Evolutionary conservation across 2,329 filamentous ascomycete genomes (phyloP).

Genomic region (Fonsecaea erecta): DNA sequence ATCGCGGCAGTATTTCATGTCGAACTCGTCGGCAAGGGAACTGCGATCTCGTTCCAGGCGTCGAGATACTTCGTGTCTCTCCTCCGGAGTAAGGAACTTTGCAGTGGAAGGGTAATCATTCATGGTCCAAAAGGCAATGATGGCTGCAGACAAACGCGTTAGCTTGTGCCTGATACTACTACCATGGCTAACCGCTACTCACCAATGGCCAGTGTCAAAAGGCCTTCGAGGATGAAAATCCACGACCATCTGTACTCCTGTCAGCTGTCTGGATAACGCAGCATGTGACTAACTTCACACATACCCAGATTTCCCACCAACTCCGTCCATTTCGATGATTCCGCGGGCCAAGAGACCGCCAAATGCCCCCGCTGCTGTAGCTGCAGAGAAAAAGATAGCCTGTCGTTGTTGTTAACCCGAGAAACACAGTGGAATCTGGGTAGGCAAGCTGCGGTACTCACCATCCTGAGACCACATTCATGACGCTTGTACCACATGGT

Average conservation of each 20-base stretch:
- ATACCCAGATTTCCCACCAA: constrained; percentile 46
- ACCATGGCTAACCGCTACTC: background rate
- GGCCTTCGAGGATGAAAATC: constrained; percentile 51
- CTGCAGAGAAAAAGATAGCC: constrained; percentile 33
- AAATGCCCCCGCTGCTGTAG: constrained; percentile 32
- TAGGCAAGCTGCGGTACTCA: constrained; percentile 1
- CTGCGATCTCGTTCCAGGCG: constrained; percentile 49
- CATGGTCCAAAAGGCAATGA: constrained; percentile 53
- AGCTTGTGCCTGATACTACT: background rate
- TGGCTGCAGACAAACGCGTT: constrained; percentile 26
- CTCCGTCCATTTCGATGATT: constrained; percentile 50
- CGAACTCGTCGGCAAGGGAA: constrained; percentile 48
- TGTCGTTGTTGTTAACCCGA: background rate
- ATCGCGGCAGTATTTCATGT: constrained; percentile 56
- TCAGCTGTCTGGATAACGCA: background rate
- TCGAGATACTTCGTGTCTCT: constrained; percentile 45
- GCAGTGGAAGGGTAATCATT: constrained; percentile 58
- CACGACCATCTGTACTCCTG: constrained; percentile 43
- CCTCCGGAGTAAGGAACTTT: constrained; percentile 51
- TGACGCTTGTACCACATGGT: constrained; percentile 29
- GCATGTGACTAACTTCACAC: background rate
- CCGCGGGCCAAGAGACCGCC: constrained; percentile 45
- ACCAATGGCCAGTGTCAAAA: constrained; percentile 51
- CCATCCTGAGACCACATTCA: constrained; percentile 31
- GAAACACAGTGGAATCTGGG: background rate